Evolutionary conservation across 2,329 filamentous ascomycete genomes (phyloP).

Genomic region (Nemania abortiva): DNA sequence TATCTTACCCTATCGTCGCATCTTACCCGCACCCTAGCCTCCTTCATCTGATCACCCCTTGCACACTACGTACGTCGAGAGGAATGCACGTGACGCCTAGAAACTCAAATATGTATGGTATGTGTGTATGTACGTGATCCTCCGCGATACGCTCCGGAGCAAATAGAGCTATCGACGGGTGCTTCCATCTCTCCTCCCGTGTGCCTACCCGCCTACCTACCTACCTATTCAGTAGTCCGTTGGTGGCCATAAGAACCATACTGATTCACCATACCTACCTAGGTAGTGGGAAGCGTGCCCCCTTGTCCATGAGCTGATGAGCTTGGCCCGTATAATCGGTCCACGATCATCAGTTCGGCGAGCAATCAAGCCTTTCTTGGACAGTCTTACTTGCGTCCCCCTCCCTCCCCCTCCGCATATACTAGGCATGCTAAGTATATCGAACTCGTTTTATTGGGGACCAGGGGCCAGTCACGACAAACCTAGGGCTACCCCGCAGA

Average conservation of each 20-base stretch:
- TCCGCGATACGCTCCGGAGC: conserved; percentile 1
- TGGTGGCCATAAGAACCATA: conserved; percentile 23
- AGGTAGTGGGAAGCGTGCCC: conserved; percentile 28
- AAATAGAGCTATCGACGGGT: conserved; percentile 5
- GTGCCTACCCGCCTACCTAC: background rate
- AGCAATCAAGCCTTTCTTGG: conserved; percentile 29
- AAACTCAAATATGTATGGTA: conserved; percentile 29
- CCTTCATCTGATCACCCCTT: conserved; percentile 11
- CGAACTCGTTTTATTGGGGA: conserved; percentile 17
- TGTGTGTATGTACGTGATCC: background rate
- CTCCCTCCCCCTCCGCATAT: conserved; percentile 9
- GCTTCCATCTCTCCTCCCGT: conserved; percentile 8
- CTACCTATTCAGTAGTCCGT: background rate
- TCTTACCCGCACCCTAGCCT: conserved; percentile 15
- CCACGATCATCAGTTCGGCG: conserved; percentile 25
- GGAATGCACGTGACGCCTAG: conserved; percentile 31
- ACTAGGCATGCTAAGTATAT: conserved; percentile 14
- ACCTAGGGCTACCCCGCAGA: conserved; percentile 34
- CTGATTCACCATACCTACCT: conserved; percentile 27
- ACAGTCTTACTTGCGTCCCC: conserved; percentile 28
- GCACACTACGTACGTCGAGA: conserved; percentile 19
- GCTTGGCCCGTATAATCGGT: conserved; percentile 25
- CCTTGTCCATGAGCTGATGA: conserved; percentile 25
- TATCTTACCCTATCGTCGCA: conserved; percentile 8
- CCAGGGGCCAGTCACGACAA: conserved; percentile 19